Conservation (phyloP, 1,284 basidiomycete genomes). For the Calocybe gambosa region DNA sequence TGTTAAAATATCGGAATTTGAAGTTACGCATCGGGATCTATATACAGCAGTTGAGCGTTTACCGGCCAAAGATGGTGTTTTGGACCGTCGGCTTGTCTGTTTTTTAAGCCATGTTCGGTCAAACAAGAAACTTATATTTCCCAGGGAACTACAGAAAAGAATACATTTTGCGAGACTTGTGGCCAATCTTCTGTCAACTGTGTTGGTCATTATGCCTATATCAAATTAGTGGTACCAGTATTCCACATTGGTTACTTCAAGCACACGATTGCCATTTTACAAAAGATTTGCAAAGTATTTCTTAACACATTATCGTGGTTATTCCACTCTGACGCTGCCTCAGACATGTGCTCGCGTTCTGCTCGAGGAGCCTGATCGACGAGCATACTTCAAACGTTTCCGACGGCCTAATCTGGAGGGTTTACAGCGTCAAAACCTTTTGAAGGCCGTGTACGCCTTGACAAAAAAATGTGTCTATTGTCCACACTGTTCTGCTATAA, state of each 20-base stretch:
- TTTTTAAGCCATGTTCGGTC: conserved; percentile 2
- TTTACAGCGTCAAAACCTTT: conserved; percentile 80
- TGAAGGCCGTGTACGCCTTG: conserved; percentile 84
- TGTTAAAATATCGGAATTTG: conserved; percentile 90
- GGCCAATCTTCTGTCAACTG: conserved; percentile 91
- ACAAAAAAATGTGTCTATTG: conserved; percentile 93
- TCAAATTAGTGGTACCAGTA: conserved; percentile 92
- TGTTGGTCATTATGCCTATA: conserved; percentile 97
- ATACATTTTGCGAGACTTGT: conserved; percentile 91
- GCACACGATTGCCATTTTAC: conserved; percentile 88
- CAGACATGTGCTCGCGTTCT: conserved; percentile 93
- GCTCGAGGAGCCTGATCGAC: conserved; percentile 85
- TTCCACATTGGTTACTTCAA: conserved; percentile 99
- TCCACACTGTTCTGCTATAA: conserved; percentile 89
- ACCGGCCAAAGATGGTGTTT: conserved; percentile 87
- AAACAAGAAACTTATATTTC: conserved; percentile 2
- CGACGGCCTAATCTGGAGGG: conserved; percentile 90
- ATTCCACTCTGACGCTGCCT: conserved; percentile 3
- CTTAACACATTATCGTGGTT: neutral
- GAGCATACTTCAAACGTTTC: conserved; percentile 83
- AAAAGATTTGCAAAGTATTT: conserved; percentile 90
- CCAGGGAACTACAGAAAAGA: conserved; percentile 95
- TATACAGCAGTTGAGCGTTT: conserved; percentile 77
- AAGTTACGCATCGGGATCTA: conserved; percentile 86
- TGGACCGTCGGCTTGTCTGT: conserved; percentile 82